Conservation (phyloP, 495 filamentous ascomycete genomes). For the Pyrenula massariospora region DNA sequence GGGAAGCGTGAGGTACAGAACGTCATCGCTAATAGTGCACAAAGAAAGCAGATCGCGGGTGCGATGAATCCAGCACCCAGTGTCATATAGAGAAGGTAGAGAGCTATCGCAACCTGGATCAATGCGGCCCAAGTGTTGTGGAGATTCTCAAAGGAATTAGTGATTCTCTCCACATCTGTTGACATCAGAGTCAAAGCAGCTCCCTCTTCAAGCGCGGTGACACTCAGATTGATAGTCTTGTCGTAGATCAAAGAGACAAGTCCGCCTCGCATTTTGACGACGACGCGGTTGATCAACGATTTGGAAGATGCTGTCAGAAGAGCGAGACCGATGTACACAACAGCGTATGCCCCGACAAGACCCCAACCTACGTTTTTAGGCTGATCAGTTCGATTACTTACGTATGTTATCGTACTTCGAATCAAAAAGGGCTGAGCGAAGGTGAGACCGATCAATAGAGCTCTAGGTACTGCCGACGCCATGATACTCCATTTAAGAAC, state of each 20-base stretch:
- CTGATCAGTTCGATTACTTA: slow-evolving; percentile 23
- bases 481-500: slow-evolving; percentile 24
- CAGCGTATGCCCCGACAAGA: slow-evolving; percentile 38
- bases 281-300: slow-evolving; percentile 30
- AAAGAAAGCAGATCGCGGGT: too few relatives aligned
- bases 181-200: slow-evolving; percentile 44
- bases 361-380: slow-evolving; percentile 29
- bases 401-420: slow-evolving; percentile 21
- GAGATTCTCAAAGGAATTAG: slow-evolving; percentile 16
- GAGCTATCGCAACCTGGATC: slow-evolving; percentile 38
- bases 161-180: slow-evolving; percentile 37
- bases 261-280: slow-evolving; percentile 39
- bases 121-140: slow-evolving; percentile 39
- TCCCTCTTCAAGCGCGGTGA: slow-evolving; percentile 20
- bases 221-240: slow-evolving; percentile 15
- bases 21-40: slow-evolving; percentile 29
- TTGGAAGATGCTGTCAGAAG: slow-evolving; percentile 31
- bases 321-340: slow-evolving; percentile 43
- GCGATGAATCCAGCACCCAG: slow-evolving; percentile 29
- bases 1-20: slow-evolving; percentile 12
- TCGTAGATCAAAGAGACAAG: slow-evolving; percentile 35
- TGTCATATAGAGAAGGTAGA: slow-evolving; percentile 33
- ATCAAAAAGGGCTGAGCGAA: slow-evolving; percentile 46
- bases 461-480: slow-evolving; percentile 26
- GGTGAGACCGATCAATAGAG: slow-evolving; percentile 33